Conservation (phyloP, 352 stramenopile genomes). For the Globisporangium cederbergense region DNA sequence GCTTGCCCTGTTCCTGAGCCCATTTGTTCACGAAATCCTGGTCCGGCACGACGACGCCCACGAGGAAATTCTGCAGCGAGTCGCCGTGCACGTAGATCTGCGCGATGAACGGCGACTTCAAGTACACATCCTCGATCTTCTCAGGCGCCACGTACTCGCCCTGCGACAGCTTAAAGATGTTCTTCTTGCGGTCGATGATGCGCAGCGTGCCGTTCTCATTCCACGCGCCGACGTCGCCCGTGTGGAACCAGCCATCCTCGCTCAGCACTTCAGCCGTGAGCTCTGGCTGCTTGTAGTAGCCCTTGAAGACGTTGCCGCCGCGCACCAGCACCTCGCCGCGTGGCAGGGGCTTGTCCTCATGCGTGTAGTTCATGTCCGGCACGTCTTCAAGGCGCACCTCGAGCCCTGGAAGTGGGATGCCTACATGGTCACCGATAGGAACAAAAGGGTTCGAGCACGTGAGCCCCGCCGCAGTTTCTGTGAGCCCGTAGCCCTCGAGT, state of each 20-base stretch:
- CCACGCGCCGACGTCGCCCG: conserved; percentile 88
- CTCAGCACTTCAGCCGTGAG: not conserved
- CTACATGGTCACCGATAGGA: conserved; percentile 5
- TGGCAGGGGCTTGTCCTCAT: not conserved
- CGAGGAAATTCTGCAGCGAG: conserved; percentile 7
- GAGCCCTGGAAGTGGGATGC: conserved; percentile 1
- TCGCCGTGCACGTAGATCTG: conserved; percentile 9
- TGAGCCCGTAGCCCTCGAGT: conserved; percentile 93
- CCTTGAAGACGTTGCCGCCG: conserved; percentile 5
- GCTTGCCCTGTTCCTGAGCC: conserved; percentile 21
- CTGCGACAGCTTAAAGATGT: conserved; percentile 90
- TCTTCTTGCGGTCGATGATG: conserved; percentile 89
- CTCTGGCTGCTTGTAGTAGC: conserved; percentile 7
- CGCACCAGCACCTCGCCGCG: conserved; percentile 3
- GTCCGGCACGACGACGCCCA: not conserved
- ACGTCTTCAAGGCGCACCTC: conserved; percentile 3
- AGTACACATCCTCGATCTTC: conserved; percentile 92
- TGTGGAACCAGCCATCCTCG: conserved; percentile 86
- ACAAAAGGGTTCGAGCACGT: conserved; percentile 18
- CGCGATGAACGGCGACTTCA: conserved; percentile 3
- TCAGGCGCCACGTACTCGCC: conserved; percentile 95
- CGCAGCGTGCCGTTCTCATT: conserved; percentile 88
- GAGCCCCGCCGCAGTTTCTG: conserved; percentile 87
- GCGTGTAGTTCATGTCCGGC: conserved; percentile 4
- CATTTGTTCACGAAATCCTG: not conserved